Base-by-base conservation (phyloP, 768 basidiomycete species). In the Pisolithus orientalis region DNA sequence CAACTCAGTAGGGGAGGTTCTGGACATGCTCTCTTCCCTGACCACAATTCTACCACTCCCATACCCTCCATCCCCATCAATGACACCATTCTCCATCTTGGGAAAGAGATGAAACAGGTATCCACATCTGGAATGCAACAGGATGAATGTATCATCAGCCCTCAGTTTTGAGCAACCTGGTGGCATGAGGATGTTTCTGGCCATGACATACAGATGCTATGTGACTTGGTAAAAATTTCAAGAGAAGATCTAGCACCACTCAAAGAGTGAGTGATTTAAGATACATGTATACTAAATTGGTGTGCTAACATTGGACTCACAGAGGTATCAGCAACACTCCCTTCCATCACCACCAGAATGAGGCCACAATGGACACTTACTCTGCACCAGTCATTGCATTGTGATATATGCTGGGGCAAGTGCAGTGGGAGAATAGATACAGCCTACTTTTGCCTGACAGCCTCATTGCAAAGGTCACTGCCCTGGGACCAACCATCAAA, bases 251-350 rank as follows among this genome's bases (percentile, higher is more conserved):
- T 51, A 6, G 50, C 59, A 52, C 61, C 53, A 3, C 0, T 9
- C 0, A 53, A 50, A 46, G 1, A 11, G 57, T 56, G 14, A 39
- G 58, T 1, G 2, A 6, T 32, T 48, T 8, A 13, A 10, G 5
- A 29, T 39, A n/a, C 16, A 5, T 6, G 17, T n/a, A 17, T 17
- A 11, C 4, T 27, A 29, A 32, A 4, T 6, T 6, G 44, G 31
- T n/a, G 28, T 7, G 5, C 5, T 8, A 16, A 17, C 25, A 4
- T 11, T 44, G n/a, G 3, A 4, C 21, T 17, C 7, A 14, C 10
- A 58, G 54, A 7, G 57, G 62, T 0, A 61, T 66, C n/a, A 59
- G 54, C 45, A 62, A 66, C 50, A 58, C 47, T 0, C 64, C 65
- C 0, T 53, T 69, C 13, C 60, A 64, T 11, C 51, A 52, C 1